phyloP scores from a whole-genome alignment of 331 rosid genomes.

The Rhamnella rubrinervis region DNA sequence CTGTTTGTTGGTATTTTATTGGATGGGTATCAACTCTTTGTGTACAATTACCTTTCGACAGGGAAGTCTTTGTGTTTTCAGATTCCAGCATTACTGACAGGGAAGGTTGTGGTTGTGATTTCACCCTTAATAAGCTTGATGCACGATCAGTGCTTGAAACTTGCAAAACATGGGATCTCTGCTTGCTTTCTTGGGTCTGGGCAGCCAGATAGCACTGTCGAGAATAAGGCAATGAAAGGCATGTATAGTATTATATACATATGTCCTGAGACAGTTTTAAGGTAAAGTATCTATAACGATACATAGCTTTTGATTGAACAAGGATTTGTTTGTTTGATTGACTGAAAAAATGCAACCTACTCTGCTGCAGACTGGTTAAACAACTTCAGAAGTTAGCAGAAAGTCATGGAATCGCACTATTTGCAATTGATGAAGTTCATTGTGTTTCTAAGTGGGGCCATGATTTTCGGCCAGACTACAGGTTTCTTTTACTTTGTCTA shows the following conservation, averaged over 20 bases:
- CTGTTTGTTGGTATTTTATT: constrained; percentile 8
- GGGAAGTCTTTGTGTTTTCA: constrained; percentile 94
- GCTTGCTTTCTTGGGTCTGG: constrained; percentile 98
- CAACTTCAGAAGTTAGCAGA: constrained; percentile 80
- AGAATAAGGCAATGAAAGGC: constrained; percentile 83
- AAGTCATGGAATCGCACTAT: constrained; percentile 76
- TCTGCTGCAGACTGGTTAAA: constrained; percentile 57
- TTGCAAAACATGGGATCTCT: constrained; percentile 63
- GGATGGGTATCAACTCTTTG: constrained; percentile 11
- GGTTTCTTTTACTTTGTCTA: constrained; percentile 32
- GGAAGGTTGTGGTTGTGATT: constrained; percentile 93
- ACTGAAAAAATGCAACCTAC: constrained; percentile 19
- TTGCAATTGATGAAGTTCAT: constrained; percentile 92
- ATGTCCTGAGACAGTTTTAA: constrained; percentile 83
- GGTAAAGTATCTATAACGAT: constrained; percentile 37
- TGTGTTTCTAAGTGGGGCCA: constrained; percentile 99
- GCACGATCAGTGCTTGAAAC: constrained; percentile 93
- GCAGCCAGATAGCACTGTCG: constrained; percentile 81
- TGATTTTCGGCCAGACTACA: constrained; percentile 91
- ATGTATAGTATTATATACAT: constrained; percentile 70
- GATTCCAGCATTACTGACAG: constrained; percentile 83
- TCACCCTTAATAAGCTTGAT: constrained; percentile 92
- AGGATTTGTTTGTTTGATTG: not conserved
- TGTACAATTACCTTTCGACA: constrained; percentile 37
- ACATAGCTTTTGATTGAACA: not conserved